Evolutionary conservation across 2,329 filamentous ascomycete species (phyloP), one percentile per base, ranked within the genome.

Genomic region (Scortechinia acanthostroma): DNA sequence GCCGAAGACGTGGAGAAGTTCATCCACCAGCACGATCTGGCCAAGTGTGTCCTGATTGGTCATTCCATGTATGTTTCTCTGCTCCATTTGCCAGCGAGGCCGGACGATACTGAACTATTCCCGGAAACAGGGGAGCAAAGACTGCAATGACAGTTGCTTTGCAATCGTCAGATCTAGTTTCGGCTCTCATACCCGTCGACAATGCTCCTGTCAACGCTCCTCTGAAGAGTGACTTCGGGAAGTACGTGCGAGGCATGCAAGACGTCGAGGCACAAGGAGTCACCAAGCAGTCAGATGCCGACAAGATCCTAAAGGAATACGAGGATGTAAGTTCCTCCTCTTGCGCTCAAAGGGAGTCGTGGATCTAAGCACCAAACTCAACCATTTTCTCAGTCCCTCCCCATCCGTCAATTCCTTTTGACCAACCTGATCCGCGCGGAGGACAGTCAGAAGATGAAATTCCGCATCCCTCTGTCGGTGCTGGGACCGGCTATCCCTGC

Each of bases 341-440:
- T n/a, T n/a, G n/a, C 23, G 2, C 16, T n/a, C n/a, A n/a, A n/a
- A n/a, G n/a, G n/a, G n/a, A n/a, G n/a, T n/a, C n/a, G 23, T 37
- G 35, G 6, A 13, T 2, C 23, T 21, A n/a, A 42, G n/a, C 22
- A n/a, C n/a, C n/a, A n/a, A n/a, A n/a, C n/a, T n/a, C n/a, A 30
- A 10, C 10, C 10, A 30, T 30, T 40, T n/a, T 13, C 6, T 6
- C 35, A 71, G 64, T 65, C 71, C 4, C 59, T 82, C 19, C 65
- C 73, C 1, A 76, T 84, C 47, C 73, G 80, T 13, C 77, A 83
- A 54, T 84, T 83, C 55, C 67, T 84, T 35, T 65, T 84, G n/a
- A 80, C 78, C 14, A 84, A 84, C 50, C 62, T 84, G 17, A 53
- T 73, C 43, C 68, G 72, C 19, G 55, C 63, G 3, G 57, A 62